Conservation (phyloP, 768 basidiomycete genomes). For the Psilocybe cubensis region DNA sequence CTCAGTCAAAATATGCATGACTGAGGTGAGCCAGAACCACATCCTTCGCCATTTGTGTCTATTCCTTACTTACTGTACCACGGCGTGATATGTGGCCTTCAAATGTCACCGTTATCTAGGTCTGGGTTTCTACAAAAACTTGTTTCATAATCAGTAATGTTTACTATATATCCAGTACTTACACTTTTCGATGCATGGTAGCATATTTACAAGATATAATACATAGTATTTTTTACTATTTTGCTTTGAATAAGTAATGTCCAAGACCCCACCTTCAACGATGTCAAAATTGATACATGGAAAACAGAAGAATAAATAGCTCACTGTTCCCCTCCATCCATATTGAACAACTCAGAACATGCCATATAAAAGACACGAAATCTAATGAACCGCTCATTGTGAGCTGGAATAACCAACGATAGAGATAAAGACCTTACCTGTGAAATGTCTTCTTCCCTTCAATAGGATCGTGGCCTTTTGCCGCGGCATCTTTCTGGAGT, state of each 20-base stretch:
- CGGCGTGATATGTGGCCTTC: no score
- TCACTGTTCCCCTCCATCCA: conserved; percentile 42
- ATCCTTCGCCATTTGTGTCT: no score
- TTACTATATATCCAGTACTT: no score
- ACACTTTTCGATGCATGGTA: no score
- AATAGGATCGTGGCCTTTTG: conserved; percentile 46
- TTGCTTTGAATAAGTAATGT: conserved; percentile 55
- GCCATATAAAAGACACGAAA: conserved; percentile 77
- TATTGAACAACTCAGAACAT: conserved; percentile 35
- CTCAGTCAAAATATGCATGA: no score
- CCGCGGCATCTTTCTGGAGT: conserved; percentile 49
- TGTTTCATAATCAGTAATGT: no score
- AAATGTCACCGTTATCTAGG: no score
- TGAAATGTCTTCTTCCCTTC: conserved; percentile 66
- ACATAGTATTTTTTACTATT: no score
- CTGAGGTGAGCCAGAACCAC: no score
- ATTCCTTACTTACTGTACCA: no score
- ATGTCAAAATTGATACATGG: conserved; percentile 4
- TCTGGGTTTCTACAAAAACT: no score
- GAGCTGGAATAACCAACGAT: neutral
- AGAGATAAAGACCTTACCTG: conserved; percentile 31
- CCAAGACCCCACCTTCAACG: conserved; percentile 57
- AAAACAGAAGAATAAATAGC: conserved; percentile 34
- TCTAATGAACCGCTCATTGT: conserved; percentile 28
- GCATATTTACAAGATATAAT: no score